phyloP scores from a whole-genome alignment of 129 eudicot genomes.

The Pseudognaphalium luteoalbum region DNA sequence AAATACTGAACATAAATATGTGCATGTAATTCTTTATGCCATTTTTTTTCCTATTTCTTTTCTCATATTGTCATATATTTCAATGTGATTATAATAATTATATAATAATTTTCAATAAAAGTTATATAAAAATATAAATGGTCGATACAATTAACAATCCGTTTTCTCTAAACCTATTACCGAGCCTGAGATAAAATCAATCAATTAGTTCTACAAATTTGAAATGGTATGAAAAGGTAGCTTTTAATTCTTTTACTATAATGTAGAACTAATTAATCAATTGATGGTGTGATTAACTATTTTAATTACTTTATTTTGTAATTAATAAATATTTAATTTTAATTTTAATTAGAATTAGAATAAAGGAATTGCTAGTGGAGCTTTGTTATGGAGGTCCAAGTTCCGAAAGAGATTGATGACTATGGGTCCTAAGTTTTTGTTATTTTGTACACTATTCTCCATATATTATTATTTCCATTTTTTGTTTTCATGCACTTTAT shows the following conservation, averaged over 20 bases:
- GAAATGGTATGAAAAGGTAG: neutral
- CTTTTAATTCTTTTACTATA: neutral
- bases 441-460: neutral
- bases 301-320: neutral
- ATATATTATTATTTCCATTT: too few species aligned
- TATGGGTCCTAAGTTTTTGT: slow-evolving; percentile 24
- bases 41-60: too few species aligned
- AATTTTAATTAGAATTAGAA: neutral
- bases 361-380: slow-evolving; percentile 29
- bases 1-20: too few species aligned
- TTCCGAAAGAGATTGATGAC: slow-evolving; percentile 45
- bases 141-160: too few species aligned
- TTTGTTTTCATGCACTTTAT: neutral
- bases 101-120: too few species aligned
- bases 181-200: too few species aligned
- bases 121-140: too few species aligned
- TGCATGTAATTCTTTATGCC: too few species aligned
- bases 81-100: too few species aligned
- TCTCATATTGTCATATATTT: too few species aligned
- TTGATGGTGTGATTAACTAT: slow-evolving; percentile 15
- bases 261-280: slow-evolving; percentile 10
- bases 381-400: slow-evolving; percentile 42
- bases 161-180: too few species aligned
- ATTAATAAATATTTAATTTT: neutral
- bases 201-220: neutral